Conservation (phyloP, 164 flowering plant genomes). For the Aristolochia contorta region DNA sequence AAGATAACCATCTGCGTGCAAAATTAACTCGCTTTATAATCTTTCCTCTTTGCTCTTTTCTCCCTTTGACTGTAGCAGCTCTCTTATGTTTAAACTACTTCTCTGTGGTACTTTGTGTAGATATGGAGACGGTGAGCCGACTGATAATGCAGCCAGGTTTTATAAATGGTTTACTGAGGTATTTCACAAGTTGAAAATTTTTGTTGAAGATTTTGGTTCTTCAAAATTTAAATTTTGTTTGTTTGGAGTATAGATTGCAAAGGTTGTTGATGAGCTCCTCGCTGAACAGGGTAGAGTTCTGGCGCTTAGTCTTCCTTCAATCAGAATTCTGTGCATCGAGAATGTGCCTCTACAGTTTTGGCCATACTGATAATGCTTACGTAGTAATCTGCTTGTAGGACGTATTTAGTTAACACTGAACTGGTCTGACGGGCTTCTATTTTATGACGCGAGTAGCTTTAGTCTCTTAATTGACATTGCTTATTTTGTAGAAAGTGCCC, state of each 20-base stretch:
- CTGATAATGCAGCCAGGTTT: slow-evolving; percentile 14
- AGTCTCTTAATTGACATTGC: too few species aligned
- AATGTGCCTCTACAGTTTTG: too few species aligned
- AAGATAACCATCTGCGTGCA: slow-evolving; percentile 16
- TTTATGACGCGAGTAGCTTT: too few species aligned
- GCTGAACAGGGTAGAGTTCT: slow-evolving; percentile 54
- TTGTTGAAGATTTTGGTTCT: not conserved
- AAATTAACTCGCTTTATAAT: too few species aligned
- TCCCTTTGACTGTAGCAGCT: not conserved
- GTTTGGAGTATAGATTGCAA: slow-evolving; percentile 49
- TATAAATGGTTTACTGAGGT: slow-evolving; percentile 50
- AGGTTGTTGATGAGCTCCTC: slow-evolving; percentile 62
- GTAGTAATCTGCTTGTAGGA: too few species aligned
- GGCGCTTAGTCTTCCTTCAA: not conserved
- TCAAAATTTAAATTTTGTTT: slow-evolving; percentile 8
- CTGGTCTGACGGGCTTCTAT: too few species aligned
- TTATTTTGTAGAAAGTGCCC: not conserved
- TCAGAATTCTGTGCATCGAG: not conserved
- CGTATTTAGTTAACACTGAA: too few species aligned
- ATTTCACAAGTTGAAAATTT: not conserved
- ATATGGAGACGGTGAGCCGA: slow-evolving; percentile 23
- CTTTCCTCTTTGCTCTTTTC: not conserved
- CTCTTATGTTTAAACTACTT: not conserved
- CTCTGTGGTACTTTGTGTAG: slow-evolving; percentile 1
- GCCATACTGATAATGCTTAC: too few species aligned